These are phyloP conservation scores for Solanum hybrid DNA, from an alignment of 305 asterid species.

Conservation along the genomic window DNA sequence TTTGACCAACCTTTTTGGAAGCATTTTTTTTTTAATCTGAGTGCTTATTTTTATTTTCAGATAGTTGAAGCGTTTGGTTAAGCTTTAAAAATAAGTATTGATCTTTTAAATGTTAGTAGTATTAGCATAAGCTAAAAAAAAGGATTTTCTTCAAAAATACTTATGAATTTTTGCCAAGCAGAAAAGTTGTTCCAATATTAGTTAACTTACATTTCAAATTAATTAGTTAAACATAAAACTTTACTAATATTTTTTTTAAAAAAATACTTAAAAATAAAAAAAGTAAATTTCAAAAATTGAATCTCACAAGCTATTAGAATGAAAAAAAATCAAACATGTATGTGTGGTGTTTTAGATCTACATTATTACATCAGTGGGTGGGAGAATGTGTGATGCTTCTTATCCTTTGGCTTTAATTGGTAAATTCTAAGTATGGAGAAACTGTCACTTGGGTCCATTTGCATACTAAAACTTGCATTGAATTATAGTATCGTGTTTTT, in stretches of 20 bases:
- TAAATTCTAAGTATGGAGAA: not conserved
- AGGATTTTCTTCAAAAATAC: not conserved
- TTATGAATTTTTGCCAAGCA: not conserved
- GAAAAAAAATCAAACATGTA: not conserved
- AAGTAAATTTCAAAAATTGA: not conserved
- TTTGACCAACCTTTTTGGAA: not conserved
- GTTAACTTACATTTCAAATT: no score
- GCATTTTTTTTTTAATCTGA: not conserved
- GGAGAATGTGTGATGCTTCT: not conserved
- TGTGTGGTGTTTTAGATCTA: not conserved
- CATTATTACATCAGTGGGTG: not conserved
- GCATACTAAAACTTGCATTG: not conserved
- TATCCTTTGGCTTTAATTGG: not conserved
- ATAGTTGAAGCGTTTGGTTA: not conserved
- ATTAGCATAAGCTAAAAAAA: not conserved
- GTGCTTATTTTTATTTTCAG: not conserved
- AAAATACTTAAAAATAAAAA: no score
- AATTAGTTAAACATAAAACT: not conserved
- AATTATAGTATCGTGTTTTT: not conserved
- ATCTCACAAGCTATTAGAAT: not conserved
- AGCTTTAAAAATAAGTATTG: not conserved
- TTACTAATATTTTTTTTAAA: no score
- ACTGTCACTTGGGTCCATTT: not conserved
- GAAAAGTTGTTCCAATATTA: not conserved
- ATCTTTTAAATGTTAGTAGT: not conserved